Conservation (phyloP, 2,329 filamentous ascomycete species). For the Madurella fahalii region DNA sequence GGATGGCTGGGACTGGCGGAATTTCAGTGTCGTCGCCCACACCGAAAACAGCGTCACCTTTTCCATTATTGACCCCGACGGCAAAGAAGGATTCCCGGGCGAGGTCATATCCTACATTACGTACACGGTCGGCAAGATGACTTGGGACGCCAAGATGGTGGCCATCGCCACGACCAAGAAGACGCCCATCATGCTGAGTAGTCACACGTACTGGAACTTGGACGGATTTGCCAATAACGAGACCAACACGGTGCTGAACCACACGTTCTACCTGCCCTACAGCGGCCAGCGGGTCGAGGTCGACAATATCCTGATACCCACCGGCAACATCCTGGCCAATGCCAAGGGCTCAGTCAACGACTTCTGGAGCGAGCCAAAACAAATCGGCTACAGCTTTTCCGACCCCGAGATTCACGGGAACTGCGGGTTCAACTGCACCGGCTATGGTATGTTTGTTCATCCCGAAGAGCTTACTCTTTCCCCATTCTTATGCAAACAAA, state of each 20-base stretch:
- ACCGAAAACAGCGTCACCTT: slow-evolving; percentile 68
- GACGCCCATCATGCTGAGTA: slow-evolving; percentile 78
- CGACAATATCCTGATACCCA: slow-evolving; percentile 70
- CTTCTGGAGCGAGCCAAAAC: slow-evolving; percentile 78
- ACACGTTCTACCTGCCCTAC: slow-evolving; percentile 70
- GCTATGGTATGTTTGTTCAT: slow-evolving; percentile 62
- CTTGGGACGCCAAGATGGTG: slow-evolving; percentile 70
- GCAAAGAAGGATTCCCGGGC: slow-evolving; percentile 73
- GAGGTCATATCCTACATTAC: slow-evolving; percentile 71
- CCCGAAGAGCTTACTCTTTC: background rate
- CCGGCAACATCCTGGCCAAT: slow-evolving; percentile 70
- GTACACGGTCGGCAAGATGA: slow-evolving; percentile 62
- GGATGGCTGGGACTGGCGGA: slow-evolving; percentile 72
- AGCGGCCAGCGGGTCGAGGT: slow-evolving; percentile 64
- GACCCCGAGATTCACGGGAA: slow-evolving; percentile 62
- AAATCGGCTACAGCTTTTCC: slow-evolving; percentile 66
- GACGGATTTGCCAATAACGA: slow-evolving; percentile 74
- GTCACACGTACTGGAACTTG: slow-evolving; percentile 76
- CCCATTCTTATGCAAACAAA: slow-evolving; percentile 4
- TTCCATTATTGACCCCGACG: slow-evolving; percentile 66
- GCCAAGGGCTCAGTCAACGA: slow-evolving; percentile 65
- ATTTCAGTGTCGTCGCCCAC: slow-evolving; percentile 71
- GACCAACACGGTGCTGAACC: slow-evolving; percentile 61
- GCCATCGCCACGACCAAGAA: slow-evolving; percentile 67
- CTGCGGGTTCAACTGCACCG: slow-evolving; percentile 77